A percentile compares a stretch with the other conserved stretches of the same genome.
Conservation (phyloP, 2,329 filamentous ascomycete genomes). For the Fusarium oligoseptatum region DNA sequence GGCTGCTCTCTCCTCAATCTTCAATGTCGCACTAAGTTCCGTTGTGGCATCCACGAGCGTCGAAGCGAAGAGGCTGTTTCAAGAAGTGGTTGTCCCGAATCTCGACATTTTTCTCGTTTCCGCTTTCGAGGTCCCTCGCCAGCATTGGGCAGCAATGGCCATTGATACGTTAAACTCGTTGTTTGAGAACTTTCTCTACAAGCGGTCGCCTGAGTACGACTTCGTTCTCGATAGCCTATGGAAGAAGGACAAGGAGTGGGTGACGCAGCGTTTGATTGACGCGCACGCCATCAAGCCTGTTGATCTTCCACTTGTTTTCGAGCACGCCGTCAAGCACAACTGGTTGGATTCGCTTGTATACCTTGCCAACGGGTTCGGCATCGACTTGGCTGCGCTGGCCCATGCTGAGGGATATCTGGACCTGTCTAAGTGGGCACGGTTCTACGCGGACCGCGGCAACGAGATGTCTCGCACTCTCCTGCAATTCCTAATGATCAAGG, state of each 20-base stretch:
- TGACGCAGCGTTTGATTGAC: slow-evolving; percentile 82
- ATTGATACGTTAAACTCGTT: slow-evolving; percentile 81
- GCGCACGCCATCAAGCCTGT: slow-evolving; percentile 82
- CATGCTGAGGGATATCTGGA: slow-evolving; percentile 86
- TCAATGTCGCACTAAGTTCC: slow-evolving; percentile 73
- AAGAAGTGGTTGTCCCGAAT: slow-evolving; percentile 78
- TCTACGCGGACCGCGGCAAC: slow-evolving; percentile 73
- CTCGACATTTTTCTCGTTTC: slow-evolving; percentile 84
- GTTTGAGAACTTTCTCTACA: slow-evolving; percentile 86
- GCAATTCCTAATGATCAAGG: slow-evolving; percentile 88
- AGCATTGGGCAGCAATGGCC: slow-evolving; percentile 80
- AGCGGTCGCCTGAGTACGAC: slow-evolving; percentile 81
- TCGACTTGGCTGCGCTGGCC: slow-evolving; percentile 88
- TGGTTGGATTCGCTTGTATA: slow-evolving; percentile 88
- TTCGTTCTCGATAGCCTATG: slow-evolving; percentile 93
- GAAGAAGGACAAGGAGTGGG: slow-evolving; percentile 91
- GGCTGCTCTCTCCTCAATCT: slow-evolving; percentile 80
- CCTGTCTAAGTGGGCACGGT: slow-evolving; percentile 83
- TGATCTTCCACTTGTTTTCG: slow-evolving; percentile 59
- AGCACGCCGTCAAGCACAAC: slow-evolving; percentile 81
- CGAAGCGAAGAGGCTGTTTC: slow-evolving; percentile 75
- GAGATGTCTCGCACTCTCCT: slow-evolving; percentile 79
- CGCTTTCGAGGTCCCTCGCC: slow-evolving; percentile 79
- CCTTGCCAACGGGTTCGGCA: slow-evolving; percentile 84
- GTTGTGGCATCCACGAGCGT: slow-evolving; percentile 71